A percentile compares a stretch with the other conserved stretches of the same genome.
Conservation (phyloP, 306 rosid genomes). For the Prunus mira region DNA sequence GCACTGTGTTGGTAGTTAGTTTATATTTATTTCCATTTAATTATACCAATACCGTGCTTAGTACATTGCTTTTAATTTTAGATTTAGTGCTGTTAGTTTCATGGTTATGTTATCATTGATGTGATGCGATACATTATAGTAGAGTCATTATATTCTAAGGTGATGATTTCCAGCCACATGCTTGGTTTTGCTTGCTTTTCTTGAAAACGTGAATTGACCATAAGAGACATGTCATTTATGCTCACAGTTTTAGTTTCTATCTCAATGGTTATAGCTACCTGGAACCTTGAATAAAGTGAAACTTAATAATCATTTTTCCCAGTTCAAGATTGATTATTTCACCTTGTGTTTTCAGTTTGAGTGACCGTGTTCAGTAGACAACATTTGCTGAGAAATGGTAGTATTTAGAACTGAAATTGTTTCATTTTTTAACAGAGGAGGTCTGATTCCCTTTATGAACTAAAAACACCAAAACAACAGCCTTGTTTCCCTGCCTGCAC, state of each 20-base stretch:
- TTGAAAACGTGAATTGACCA: not conserved
- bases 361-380: not conserved
- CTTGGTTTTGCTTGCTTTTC: not conserved
- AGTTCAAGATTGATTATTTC: not conserved
- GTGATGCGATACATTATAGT: not conserved
- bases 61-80: not conserved
- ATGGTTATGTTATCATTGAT: not conserved
- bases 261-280: not conserved
- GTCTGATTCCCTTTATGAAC: not conserved
- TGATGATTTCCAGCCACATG: not conserved
- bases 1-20: not conserved
- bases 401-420: not conserved
- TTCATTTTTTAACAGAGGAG: not conserved
- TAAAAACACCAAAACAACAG: not conserved
- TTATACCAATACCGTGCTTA: not conserved
- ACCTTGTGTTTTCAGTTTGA: not conserved
- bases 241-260: not conserved
- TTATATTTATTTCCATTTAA: not conserved
- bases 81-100: constrained; percentile 1
- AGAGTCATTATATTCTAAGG: not conserved
- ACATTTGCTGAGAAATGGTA: not conserved
- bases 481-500: not conserved
- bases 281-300: not conserved
- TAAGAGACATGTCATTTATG: not conserved
- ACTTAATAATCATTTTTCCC: not conserved